These are phyloP conservation scores for Chondrus crispus DNA, from an alignment of 23 red algal genomes.

Conservation along the genomic window DNA sequence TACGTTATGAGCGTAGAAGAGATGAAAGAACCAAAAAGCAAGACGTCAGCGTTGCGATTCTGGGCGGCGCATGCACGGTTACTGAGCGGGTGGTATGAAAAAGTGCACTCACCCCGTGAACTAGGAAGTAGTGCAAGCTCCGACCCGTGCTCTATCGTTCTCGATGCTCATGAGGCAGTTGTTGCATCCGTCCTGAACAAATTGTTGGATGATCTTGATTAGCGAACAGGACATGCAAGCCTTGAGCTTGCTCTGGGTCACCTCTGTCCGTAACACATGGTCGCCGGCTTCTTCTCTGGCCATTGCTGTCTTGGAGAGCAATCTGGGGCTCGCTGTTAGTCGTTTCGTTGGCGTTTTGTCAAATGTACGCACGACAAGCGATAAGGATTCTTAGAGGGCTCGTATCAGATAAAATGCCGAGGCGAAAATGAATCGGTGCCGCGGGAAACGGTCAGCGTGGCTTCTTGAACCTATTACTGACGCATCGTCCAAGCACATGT, in stretches of 20 bases:
- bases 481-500: too few species aligned
- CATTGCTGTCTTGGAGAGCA: too few species aligned
- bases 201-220: slow-evolving; percentile 89
- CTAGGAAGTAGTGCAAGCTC: slow-evolving; percentile 72
- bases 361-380: too few species aligned
- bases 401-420: too few species aligned
- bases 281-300: neutral
- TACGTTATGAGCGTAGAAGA: slow-evolving; percentile 2
- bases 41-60: neutral
- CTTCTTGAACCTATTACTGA: too few species aligned
- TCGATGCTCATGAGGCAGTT: slow-evolving; percentile 83
- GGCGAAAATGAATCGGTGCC: too few species aligned
- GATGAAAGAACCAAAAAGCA: neutral
- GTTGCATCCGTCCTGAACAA: slow-evolving; percentile 86
- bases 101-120: slow-evolving; percentile 66
- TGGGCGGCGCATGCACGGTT: neutral
- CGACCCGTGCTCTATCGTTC: slow-evolving; percentile 67
- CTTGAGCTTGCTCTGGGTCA: slow-evolving; percentile 68
- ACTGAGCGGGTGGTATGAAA: neutral
- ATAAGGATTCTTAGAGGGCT: too few species aligned
- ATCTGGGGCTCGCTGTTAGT: too few species aligned
- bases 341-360: too few species aligned
- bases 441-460: too few species aligned
- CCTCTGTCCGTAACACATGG: slow-evolving; percentile 75
- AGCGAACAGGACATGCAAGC: slow-evolving; percentile 94